phyloP scores from a whole-genome alignment of 352 stramenopile genomes.

The Halophytophthora polymorphica region DNA sequence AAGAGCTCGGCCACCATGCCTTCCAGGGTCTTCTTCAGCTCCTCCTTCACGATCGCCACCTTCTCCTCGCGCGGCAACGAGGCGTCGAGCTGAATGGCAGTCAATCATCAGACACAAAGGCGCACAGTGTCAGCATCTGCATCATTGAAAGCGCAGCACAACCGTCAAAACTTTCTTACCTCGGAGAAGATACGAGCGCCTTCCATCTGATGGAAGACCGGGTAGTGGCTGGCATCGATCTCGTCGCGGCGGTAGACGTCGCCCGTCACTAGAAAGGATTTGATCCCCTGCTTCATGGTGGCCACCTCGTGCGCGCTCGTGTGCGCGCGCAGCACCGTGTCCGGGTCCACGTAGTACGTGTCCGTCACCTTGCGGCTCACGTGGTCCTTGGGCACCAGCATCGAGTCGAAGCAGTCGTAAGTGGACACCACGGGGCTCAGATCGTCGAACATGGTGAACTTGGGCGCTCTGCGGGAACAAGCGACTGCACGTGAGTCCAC shows the following conservation, averaged over 20 bases:
- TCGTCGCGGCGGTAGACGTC: slow-evolving; percentile 98
- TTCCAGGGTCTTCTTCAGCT: slow-evolving; percentile 95
- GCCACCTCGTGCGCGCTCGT: slow-evolving; percentile 94
- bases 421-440: slow-evolving; percentile 84
- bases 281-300: slow-evolving; percentile 83
- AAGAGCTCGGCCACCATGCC: slow-evolving; percentile 93
- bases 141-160: background rate
- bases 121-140: background rate
- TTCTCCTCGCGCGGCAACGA: slow-evolving; percentile 66
- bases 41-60: slow-evolving; percentile 80
- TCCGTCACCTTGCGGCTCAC: slow-evolving; percentile 84
- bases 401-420: slow-evolving; percentile 89
- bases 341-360: slow-evolving; percentile 89
- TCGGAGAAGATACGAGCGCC: slow-evolving; percentile 94
- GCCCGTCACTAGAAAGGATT: slow-evolving; percentile 92
- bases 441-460: slow-evolving; percentile 85
- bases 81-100: slow-evolving; percentile 33
- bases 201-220: slow-evolving; percentile 99
- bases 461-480: slow-evolving; percentile 43
- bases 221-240: slow-evolving; percentile 99
- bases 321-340: slow-evolving; percentile 82
- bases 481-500: background rate
- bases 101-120: background rate
- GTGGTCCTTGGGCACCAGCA: slow-evolving; percentile 90
- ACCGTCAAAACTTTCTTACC: slow-evolving; percentile 17